Evolutionary conservation across 73 alveolate species (phyloP), one percentile per base, ranked within the genome.

Genomic region (Blepharisma stoltei): DNA sequence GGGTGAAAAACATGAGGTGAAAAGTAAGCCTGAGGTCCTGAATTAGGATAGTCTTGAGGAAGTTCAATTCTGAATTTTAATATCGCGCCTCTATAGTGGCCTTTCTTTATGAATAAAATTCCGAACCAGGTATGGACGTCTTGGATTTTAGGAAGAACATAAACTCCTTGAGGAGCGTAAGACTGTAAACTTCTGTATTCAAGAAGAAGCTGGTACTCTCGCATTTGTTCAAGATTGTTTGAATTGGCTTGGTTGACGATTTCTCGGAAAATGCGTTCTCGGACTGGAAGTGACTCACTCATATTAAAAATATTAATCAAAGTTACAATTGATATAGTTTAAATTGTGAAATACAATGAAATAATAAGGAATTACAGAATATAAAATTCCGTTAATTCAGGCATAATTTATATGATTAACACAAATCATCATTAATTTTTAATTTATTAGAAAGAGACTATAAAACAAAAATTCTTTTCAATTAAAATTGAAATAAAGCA

Each of bases 1-100:
- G 73, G 73, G 5, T 60, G 73, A 60, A 60, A 60, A n/a, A 60
- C 73, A 60, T 60, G 73, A 8, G 73, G 23, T 9, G 23, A 38
- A 5, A 60, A 60, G 45, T 18, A 60, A 25, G 23, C 73, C 45
- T 14, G 18, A 60, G 73, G 73, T 8, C 48, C 18, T 20, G 73
- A 60, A 25, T 25, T 14, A 60, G 73, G 73, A 25, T 60, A 60
- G 46, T 60, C 73, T 9, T n/a, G 14, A 18, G 73, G 73, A 60
- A 60, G 14, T 14, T 60, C 73, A 1, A 60, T 8, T 20, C 73
- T 20, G 23, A 60, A 60, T 25, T 60, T 60, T n/a, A 60, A 60
- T 8, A 60, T 60, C 37, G 73, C 73, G 5, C 73, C 73, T 60
- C 23, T n/a, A 25, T 60, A 60, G 18, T 60, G 46, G 11, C 73